phyloP scores from a whole-genome alignment of 768 basidiomycete species.

The Royoungia palumana region DNA sequence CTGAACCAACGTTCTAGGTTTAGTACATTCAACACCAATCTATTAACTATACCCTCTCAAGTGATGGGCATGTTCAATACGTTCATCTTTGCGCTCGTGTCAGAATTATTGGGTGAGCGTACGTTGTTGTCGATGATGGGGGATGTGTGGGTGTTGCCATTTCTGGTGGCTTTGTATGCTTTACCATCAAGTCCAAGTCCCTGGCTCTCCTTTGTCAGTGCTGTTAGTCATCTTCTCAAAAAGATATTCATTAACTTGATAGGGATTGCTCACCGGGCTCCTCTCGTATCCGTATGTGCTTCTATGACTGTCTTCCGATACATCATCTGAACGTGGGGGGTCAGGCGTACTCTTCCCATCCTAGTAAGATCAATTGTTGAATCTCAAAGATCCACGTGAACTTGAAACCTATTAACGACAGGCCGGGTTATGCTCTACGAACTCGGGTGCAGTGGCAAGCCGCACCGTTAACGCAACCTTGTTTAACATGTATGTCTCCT shows the following conservation, averaged over 20 bases:
- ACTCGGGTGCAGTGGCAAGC: conserved; percentile 56
- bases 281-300: conserved; percentile 41
- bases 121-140: conserved; percentile 50
- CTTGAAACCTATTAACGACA: conserved; percentile 3
- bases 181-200: conserved; percentile 47
- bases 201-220: conserved; percentile 51
- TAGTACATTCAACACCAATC: conserved; percentile 55
- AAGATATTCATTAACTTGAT: not conserved
- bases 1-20: conserved; percentile 37
- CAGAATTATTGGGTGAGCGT: conserved; percentile 53
- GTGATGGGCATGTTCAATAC: conserved; percentile 51
- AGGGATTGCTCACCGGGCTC: conserved; percentile 45
- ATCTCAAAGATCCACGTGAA: no score
- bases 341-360: conserved; percentile 47
- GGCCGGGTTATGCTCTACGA: conserved; percentile 60
- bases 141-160: conserved; percentile 59
- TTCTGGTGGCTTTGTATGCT: conserved; percentile 53
- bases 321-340: conserved; percentile 2
- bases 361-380: conserved; percentile 28
- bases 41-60: conserved; percentile 56
- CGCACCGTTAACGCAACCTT: conserved; percentile 58
- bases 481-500: conserved; percentile 46
- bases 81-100: conserved; percentile 46
- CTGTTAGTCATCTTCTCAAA: not conserved
- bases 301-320: not conserved